A percentile compares a stretch with the other conserved stretches of the same genome.
These are phyloP conservation scores for Pelargonium citronellum DNA, from an alignment of 441 rosid species.

Conservation along the genomic window DNA sequence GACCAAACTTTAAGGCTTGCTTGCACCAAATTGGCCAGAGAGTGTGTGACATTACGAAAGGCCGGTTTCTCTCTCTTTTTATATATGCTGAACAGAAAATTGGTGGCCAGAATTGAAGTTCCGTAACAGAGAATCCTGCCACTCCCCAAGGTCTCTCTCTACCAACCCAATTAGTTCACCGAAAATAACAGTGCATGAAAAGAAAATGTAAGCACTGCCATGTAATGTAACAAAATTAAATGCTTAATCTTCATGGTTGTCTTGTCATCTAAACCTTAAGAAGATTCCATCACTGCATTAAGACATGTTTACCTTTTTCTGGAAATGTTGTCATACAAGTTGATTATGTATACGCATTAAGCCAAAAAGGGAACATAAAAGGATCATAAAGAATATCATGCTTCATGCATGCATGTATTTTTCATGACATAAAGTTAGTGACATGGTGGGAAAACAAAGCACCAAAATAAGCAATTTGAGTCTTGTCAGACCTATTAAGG, in stretches of 20 bases:
- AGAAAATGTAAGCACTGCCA: constrained; percentile 3
- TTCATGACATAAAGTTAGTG: background rate
- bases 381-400: background rate
- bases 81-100: no score
- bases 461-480: constrained; percentile 20
- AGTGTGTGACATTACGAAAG: no score
- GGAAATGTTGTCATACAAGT: background rate
- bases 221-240: background rate
- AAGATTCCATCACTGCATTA: background rate
- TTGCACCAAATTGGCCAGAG: no score
- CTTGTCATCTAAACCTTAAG: background rate
- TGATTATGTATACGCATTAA: background rate
- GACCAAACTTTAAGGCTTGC: no score
- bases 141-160: background rate
- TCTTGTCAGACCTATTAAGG: constrained; percentile 24
- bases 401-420: constrained; percentile 5
- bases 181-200: background rate
- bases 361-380: background rate
- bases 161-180: background rate
- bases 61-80: no score
- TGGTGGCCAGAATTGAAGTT: no score
- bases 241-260: background rate
- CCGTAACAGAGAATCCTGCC: background rate
- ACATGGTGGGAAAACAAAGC: no score
- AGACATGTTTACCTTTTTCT: background rate